Evolutionary conservation across 176 grass and related monocot species (phyloP).

Genomic region (Avena atlantica): DNA sequence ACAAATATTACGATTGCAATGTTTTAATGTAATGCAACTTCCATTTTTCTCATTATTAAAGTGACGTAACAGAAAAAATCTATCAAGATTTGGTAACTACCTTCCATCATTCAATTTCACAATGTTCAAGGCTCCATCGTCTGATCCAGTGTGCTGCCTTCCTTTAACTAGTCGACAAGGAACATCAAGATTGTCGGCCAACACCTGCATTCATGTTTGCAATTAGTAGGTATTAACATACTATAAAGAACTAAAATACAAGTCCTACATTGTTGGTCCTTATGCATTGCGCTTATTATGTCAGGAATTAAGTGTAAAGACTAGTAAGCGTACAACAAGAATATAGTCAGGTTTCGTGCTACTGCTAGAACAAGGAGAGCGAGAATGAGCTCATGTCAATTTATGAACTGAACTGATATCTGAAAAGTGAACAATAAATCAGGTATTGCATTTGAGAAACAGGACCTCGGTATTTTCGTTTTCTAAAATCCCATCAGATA

Average conservation of each 20-base stretch:
- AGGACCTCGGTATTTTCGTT: neutral
- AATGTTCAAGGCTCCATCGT: slow-evolving; percentile 91
- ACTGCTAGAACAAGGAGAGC: slow-evolving; percentile 21
- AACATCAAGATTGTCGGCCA: slow-evolving; percentile 80
- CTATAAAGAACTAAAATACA: slow-evolving; percentile 3
- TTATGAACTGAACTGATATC: slow-evolving; percentile 25
- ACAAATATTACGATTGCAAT: neutral
- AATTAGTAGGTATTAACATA: slow-evolving; percentile 38
- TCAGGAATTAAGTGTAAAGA: neutral
- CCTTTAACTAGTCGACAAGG: slow-evolving; percentile 91
- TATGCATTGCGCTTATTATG: neutral
- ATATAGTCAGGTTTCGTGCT: slow-evolving; percentile 6
- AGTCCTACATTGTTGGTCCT: neutral
- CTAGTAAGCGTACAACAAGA: slow-evolving; percentile 1
- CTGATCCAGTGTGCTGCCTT: slow-evolving; percentile 92
- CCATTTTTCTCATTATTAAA: slow-evolving; percentile 15
- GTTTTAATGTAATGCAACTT: slow-evolving; percentile 30
- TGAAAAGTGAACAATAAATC: slow-evolving; percentile 31
- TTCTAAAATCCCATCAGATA: neutral
- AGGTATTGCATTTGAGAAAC: slow-evolving; percentile 41
- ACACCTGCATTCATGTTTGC: slow-evolving; percentile 64
- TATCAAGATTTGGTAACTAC: slow-evolving; percentile 52
- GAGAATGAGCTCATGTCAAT: neutral
- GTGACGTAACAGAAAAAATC: neutral
- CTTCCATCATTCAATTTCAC: slow-evolving; percentile 98